A percentile compares a stretch with the other conserved stretches of the same genome.
Conservation (phyloP, 2,329 filamentous ascomycete genomes). For the Pochonia chlamydosporia region DNA sequence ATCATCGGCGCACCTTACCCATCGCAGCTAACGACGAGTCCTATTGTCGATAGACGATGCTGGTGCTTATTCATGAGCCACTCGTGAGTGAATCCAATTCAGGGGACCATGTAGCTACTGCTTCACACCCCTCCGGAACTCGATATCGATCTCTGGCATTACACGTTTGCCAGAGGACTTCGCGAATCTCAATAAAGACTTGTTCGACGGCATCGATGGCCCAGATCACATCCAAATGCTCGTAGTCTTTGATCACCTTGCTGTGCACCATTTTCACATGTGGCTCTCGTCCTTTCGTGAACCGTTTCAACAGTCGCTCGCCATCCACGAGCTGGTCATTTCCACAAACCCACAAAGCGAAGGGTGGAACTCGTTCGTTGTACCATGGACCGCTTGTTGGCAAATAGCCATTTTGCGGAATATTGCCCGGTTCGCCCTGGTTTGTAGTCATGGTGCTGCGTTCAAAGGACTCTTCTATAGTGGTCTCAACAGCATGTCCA, state of each 20-base stretch:
- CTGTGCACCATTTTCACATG: constrained; percentile 73
- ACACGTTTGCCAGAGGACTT: constrained; percentile 79
- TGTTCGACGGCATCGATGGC: constrained; percentile 82
- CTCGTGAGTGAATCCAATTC: neutral
- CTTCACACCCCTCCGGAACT: constrained; percentile 59
- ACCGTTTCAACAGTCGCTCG: constrained; percentile 62
- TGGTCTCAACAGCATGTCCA: constrained; percentile 26
- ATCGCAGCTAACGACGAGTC: too few relatives aligned
- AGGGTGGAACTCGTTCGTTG: constrained; percentile 68
- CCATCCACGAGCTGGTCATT: constrained; percentile 83
- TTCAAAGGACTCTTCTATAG: neutral
- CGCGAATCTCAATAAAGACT: constrained; percentile 73
- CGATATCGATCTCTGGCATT: constrained; percentile 50
- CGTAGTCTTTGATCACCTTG: constrained; percentile 80
- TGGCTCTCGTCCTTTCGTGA: constrained; percentile 74
- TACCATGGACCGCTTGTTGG: constrained; percentile 68
- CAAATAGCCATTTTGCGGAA: constrained; percentile 17
- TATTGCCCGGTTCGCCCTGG: neutral
- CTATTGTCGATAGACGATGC: neutral
- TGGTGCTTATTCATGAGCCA: too few relatives aligned
- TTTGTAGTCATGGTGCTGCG: neutral
- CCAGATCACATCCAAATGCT: constrained; percentile 94
- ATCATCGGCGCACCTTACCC: too few relatives aligned
- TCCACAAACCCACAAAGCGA: constrained; percentile 85
- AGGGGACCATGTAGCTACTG: neutral